Percentiles rank a stretch among this genome's conserved stretches.
Evolutionary conservation across 441 rosid genomes (phyloP).

Genomic region (Populus hybrid): DNA sequence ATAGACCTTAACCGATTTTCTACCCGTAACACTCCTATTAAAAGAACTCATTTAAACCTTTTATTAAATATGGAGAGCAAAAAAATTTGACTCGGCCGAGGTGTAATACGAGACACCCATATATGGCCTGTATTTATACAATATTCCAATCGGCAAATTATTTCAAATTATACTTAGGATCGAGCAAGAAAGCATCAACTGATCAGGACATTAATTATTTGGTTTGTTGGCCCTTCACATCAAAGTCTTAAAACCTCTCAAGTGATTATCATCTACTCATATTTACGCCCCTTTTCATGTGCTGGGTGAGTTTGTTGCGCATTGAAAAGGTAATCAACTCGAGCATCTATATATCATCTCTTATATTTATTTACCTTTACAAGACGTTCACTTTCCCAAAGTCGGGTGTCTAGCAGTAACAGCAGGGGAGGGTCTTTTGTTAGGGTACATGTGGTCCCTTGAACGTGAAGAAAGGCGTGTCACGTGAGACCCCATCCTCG

Average conservation of each 20-base stretch:
- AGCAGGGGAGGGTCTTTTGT: not conserved
- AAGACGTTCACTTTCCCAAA: not conserved
- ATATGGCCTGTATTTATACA: too few relatives aligned
- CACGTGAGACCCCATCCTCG: conserved; percentile 25
- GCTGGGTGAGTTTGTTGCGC: not conserved
- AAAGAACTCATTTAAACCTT: too few relatives aligned
- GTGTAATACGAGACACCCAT: too few relatives aligned
- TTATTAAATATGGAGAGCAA: too few relatives aligned
- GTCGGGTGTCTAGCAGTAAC: not conserved
- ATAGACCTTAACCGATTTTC: conserved; percentile 10
- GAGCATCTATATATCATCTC: not conserved
- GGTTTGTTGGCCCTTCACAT: conserved; percentile 31
- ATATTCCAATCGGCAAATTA: too few relatives aligned
- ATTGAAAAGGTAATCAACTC: not conserved
- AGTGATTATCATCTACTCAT: conserved; percentile 1
- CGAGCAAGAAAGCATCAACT: conserved; percentile 10
- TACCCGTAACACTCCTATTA: too few relatives aligned
- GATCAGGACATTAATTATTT: conserved; percentile 7
- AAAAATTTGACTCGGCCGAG: too few relatives aligned
- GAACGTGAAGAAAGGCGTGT: conserved; percentile 10
- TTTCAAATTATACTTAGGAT: not conserved
- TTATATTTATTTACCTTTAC: not conserved
- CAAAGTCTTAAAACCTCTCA: conserved; percentile 11
- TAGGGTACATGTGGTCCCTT: conserved; percentile 14
- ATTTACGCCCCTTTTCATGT: not conserved